These are phyloP conservation scores for Phialocephala subalpina DNA, from an alignment of 2,329 filamentous ascomycete species.

Conservation along the genomic window DNA sequence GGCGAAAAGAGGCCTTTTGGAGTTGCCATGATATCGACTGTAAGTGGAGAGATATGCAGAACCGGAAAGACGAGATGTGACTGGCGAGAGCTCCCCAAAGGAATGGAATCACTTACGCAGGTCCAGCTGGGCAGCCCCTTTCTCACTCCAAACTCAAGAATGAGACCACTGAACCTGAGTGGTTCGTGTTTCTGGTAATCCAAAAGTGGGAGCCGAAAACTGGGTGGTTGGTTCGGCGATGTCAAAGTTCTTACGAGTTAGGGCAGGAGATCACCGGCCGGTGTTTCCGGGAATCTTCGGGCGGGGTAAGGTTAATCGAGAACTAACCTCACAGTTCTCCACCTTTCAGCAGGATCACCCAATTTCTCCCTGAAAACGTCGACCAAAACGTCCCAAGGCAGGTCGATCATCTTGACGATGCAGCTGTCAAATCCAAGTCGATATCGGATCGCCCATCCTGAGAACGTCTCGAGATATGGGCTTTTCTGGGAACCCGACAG, in stretches of 20 bases:
- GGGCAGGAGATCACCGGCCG: not conserved
- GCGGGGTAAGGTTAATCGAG: not conserved
- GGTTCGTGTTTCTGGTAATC: not conserved
- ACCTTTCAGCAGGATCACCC: not conserved
- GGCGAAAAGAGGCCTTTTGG: conserved; percentile 73
- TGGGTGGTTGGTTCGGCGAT: not conserved
- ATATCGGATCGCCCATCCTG: not conserved
- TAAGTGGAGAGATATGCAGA: not conserved
- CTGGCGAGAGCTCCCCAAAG: not conserved
- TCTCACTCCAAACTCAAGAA: no score
- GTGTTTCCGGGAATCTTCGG: not conserved
- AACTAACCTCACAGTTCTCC: no score
- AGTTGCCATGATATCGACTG: conserved; percentile 11
- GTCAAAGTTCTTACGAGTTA: not conserved
- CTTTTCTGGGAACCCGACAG: no score
- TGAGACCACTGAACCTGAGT: not conserved
- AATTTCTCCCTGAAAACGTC: not conserved
- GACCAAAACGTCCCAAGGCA: not conserved
- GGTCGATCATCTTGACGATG: not conserved
- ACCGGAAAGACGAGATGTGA: not conserved
- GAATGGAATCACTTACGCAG: no score
- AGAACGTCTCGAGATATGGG: not conserved
- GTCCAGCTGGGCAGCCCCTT: no score
- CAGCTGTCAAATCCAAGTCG: not conserved
- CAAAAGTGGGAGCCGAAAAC: not conserved